phyloP scores from a whole-genome alignment of 2,329 filamentous ascomycete species.

The Cladosporium sp. region DNA sequence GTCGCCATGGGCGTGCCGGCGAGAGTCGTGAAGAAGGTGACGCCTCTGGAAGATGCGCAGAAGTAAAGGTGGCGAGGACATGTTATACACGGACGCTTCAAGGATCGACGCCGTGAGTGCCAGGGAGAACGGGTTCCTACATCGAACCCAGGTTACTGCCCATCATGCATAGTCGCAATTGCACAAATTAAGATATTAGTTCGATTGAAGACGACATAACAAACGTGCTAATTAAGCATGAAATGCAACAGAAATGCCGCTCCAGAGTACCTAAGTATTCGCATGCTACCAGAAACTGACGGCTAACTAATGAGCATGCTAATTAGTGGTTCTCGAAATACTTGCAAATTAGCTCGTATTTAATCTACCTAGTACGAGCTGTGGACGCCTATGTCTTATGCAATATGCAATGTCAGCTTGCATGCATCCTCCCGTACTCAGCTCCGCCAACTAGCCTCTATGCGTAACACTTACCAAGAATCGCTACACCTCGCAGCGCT shows the following conservation, averaged over 20 bases:
- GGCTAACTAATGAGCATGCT: not conserved
- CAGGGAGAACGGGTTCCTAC: not conserved
- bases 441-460: constrained; percentile 3
- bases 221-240: not conserved
- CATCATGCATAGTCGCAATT: not conserved
- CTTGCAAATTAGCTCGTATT: not conserved
- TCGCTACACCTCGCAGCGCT: not conserved
- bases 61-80: not conserved
- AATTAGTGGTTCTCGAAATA: not conserved
- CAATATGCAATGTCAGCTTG: constrained; percentile 8
- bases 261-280: not conserved
- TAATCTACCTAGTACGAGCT: not conserved
- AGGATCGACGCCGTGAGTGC: not conserved
- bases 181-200: not conserved
- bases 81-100: not conserved
- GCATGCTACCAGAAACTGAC: not conserved
- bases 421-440: constrained; percentile 1
- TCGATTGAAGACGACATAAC: not conserved
- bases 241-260: not conserved
- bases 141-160: not conserved
- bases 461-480: constrained; percentile 10
- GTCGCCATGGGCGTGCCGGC: constrained; percentile 30
- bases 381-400: not conserved
- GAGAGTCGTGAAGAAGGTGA: constrained; percentile 27
- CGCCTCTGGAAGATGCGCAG: constrained; percentile 12